Evolutionary conservation across 768 basidiomycete species (phyloP).

Genomic region (Trametes elegans): DNA sequence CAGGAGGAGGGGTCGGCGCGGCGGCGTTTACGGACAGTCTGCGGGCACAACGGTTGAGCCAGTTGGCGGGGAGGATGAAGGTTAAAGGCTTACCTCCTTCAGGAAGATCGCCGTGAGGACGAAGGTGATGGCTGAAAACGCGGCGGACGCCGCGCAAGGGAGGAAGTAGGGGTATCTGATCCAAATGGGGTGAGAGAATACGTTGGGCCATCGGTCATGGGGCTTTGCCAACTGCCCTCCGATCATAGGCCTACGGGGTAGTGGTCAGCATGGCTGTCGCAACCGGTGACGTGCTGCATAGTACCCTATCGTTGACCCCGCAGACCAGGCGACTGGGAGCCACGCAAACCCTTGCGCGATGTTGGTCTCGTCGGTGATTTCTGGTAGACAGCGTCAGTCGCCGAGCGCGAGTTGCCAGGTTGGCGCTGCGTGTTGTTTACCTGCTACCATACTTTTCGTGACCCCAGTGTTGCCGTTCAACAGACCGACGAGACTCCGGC

Average conservation of each 20-base stretch:
- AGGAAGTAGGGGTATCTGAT: slow-evolving; percentile 36
- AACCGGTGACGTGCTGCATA: no score
- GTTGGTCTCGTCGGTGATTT: slow-evolving; percentile 37
- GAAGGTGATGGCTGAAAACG: slow-evolving; percentile 28
- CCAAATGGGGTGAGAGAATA: slow-evolving; percentile 33
- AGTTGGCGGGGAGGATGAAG: background rate
- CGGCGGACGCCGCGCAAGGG: slow-evolving; percentile 31
- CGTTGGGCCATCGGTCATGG: slow-evolving; percentile 31
- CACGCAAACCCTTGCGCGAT: slow-evolving; percentile 33
- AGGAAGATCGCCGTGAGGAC: slow-evolving; percentile 27
- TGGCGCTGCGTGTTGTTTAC: slow-evolving; percentile 2
- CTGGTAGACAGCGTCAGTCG: slow-evolving; percentile 3
- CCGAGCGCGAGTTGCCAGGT: background rate
- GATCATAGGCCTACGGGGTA: slow-evolving; percentile 28
- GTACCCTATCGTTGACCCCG: slow-evolving; percentile 31
- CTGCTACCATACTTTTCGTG: slow-evolving; percentile 66
- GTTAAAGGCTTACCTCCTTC: slow-evolving; percentile 30
- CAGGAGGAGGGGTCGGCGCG: background rate
- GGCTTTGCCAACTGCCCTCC: slow-evolving; percentile 35
- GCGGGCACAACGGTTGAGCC: background rate
- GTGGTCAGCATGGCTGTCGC: background rate
- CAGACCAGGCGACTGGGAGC: slow-evolving; percentile 32
- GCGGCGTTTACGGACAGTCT: slow-evolving; percentile 2
- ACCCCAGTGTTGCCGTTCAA: slow-evolving; percentile 72
- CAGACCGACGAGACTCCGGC: slow-evolving; percentile 68